Percentiles rank a stretch among this genome's conserved stretches.
Conservation (phyloP, 129 eudicot genomes). For the Tagetes erecta region DNA sequence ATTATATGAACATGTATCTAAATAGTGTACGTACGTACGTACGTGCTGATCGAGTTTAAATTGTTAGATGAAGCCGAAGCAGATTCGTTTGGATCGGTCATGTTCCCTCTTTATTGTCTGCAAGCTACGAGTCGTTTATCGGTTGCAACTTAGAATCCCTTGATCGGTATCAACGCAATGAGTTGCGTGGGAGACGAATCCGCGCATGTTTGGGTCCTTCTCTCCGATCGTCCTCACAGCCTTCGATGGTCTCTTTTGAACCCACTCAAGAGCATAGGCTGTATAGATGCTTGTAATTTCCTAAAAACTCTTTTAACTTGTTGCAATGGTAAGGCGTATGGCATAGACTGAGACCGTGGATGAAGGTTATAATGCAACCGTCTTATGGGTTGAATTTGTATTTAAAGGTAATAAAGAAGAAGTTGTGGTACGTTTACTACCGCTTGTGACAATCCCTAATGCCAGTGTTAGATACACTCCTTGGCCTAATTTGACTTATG, state of each 20-base stretch:
- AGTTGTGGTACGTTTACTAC: not conserved
- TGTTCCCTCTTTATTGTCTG: too few species aligned
- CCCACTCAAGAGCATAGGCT: not conserved
- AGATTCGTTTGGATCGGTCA: not conserved
- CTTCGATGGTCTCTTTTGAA: not conserved
- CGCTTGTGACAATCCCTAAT: not conserved
- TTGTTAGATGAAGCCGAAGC: not conserved
- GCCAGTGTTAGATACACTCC: not conserved
- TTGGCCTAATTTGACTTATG: too few species aligned
- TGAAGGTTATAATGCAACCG: too few species aligned
- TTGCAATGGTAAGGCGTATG: not conserved
- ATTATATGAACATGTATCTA: too few species aligned
- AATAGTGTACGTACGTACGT: too few species aligned
- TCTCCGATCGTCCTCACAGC: not conserved
- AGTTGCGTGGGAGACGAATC: not conserved
- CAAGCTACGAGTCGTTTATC: not conserved
- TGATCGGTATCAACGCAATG: not conserved
- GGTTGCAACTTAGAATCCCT: not conserved
- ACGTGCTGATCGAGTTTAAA: too few species aligned
- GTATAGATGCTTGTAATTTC: not conserved
- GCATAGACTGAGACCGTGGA: not conserved
- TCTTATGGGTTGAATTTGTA: not conserved
- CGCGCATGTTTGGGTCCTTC: not conserved
- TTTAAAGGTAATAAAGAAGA: not conserved
- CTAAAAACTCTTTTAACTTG: not conserved